Conservation (phyloP, 2,329 filamentous ascomycete species). For the Ophiocordyceps unilateralis region DNA sequence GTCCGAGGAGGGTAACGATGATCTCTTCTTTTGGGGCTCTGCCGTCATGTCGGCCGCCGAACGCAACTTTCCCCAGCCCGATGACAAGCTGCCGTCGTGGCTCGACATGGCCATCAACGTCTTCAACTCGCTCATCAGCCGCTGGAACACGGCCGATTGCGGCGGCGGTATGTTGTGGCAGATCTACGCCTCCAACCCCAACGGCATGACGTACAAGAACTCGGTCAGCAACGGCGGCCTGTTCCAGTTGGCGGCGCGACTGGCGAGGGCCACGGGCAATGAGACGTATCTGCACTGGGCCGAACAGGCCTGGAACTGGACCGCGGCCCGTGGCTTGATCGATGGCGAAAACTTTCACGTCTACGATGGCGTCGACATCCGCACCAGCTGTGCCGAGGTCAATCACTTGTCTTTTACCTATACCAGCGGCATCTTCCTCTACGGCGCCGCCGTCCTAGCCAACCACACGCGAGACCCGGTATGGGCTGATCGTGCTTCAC, state of each 20-base stretch:
- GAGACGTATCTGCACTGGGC: constrained; percentile 51
- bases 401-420: constrained; percentile 47
- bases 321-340: constrained; percentile 36
- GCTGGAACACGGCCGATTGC: constrained; percentile 55
- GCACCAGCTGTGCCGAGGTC: constrained; percentile 32
- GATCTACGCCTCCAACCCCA: constrained; percentile 56
- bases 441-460: constrained; percentile 46
- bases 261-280: constrained; percentile 53
- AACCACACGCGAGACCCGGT: constrained; percentile 35
- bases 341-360: constrained; percentile 31
- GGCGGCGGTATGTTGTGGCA: constrained; percentile 66
- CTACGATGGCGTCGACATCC: constrained; percentile 43
- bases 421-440: constrained; percentile 46
- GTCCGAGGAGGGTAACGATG: constrained; percentile 54
- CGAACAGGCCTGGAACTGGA: constrained; percentile 50
- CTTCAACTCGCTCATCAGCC: constrained; percentile 50
- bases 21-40: constrained; percentile 60
- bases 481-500: constrained; percentile 36
- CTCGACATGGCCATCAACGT: constrained; percentile 50
- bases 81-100: constrained; percentile 41
- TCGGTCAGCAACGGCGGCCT: constrained; percentile 66
- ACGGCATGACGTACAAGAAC: constrained; percentile 72
- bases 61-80: constrained; percentile 45
- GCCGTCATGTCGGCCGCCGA: constrained; percentile 52
- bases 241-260: constrained; percentile 62